Base-by-base conservation (phyloP, 1,284 basidiomycete species). In the Flammula alnicola region DNA sequence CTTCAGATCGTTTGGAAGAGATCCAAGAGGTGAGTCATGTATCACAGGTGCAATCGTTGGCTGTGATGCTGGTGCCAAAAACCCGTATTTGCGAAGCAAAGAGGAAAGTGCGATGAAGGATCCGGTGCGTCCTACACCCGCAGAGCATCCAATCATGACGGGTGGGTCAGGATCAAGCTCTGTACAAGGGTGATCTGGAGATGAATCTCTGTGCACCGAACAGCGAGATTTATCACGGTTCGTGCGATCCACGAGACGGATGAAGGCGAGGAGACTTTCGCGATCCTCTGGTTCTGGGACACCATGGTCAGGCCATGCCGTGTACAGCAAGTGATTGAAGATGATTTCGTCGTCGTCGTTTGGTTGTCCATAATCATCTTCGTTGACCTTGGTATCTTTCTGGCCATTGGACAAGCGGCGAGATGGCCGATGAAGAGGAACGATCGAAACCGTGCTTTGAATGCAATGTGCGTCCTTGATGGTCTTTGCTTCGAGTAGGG, bases 61-160 rank as follows among this genome's bases (percentile, higher is more conserved):
- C 19, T 54, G 61, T 14, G 63, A 46, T 29, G 72, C 50, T 16
- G 73, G 61, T 5, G 70, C 60, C 8, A 91, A 70, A 47, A 86
- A 70, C 29, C 72, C 76, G 53, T 81, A 67, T 32, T 74, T 64
- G 22, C 88, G 83, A 20, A 92, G 71, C 22, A 92, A 71, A 11
- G 91, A 93, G 9, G 80, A 84, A 16, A 93, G 66, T 0, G 90
- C 86, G 60, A 91, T 86, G 70, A 93, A 96, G 25, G 91, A 84
- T 12, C 95, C 95, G 0, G 95, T 96, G 19, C 95, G 81, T 0
- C 95, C 95, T 30, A 96, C 81, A 3, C 95, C 95, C 0, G 95
- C 95, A 17, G 87, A 90, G 61, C 93, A 96, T 57, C 91, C 85
- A 22, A 93, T 81, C 63, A 95, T 82, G 47, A 91, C 80, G 0